phyloP scores from a whole-genome alignment of 208 protist genomes.

The Acanthamoeba culbertsoni region DNA sequence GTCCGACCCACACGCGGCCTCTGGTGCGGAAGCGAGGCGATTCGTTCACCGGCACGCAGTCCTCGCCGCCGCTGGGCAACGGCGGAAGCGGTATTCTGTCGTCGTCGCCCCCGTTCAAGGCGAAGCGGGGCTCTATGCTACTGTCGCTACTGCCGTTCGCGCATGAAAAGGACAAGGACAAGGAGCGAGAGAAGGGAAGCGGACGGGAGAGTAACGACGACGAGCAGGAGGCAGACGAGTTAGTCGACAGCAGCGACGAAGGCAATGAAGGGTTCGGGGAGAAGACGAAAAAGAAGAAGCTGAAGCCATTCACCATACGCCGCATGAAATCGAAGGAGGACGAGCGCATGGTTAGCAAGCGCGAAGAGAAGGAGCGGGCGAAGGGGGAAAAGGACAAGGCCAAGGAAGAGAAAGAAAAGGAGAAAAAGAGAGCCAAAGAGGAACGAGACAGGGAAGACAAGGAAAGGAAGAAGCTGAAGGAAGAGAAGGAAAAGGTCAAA shows the following conservation, averaged over 20 bases:
- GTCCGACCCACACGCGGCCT: background rate
- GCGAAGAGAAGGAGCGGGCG: background rate
- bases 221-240: background rate
- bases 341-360: background rate
- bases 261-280: background rate
- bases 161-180: background rate
- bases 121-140: constrained; percentile 11
- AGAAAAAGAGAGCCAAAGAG: background rate
- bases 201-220: background rate
- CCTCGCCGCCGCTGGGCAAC: background rate
- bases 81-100: background rate
- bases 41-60: no score
- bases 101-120: background rate
- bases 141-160: constrained; percentile 4
- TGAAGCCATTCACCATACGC: background rate
- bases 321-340: constrained; percentile 12
- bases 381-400: background rate
- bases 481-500: background rate
- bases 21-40: background rate
- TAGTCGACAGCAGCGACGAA: background rate
- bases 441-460: no score
- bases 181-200: background rate
- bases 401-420: background rate
- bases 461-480: background rate
- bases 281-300: background rate